Evolutionary conservation across 208 protist species (phyloP).

Genomic region (Trypanosoma scelopori): DNA sequence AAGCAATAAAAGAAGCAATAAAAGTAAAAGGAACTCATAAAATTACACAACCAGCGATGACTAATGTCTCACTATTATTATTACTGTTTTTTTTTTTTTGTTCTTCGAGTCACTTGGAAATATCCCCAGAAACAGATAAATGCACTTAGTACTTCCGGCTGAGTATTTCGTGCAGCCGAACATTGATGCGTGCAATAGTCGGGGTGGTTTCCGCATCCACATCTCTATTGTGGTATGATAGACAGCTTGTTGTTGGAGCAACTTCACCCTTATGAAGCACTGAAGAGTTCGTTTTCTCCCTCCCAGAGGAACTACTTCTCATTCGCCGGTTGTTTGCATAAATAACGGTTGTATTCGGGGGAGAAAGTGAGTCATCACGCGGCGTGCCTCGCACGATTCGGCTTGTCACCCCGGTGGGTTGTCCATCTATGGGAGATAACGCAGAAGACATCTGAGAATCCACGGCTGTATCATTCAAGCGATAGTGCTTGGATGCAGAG

Average conservation of each 20-base stretch:
- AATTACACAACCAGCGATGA: too few species aligned
- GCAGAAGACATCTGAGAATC: neutral
- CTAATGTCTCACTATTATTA: too few species aligned
- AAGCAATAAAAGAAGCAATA: too few species aligned
- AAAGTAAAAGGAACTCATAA: too few species aligned
- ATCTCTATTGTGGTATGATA: neutral
- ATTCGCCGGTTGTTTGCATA: neutral
- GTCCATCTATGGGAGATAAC: conserved; percentile 1
- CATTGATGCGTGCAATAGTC: conserved; percentile 18
- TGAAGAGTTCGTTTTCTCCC: neutral
- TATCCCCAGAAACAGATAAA: too few species aligned
- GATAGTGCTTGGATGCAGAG: neutral
- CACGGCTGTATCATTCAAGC: neutral
- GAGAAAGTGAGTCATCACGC: neutral
- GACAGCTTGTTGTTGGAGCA: neutral
- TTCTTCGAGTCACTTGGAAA: too few species aligned
- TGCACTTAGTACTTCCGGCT: conserved; percentile 7
- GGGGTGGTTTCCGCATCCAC: neutral
- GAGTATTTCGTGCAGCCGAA: conserved; percentile 25
- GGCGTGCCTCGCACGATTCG: neutral
- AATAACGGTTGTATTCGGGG: neutral
- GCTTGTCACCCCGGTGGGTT: conserved; percentile 7
- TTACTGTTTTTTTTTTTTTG: too few species aligned
- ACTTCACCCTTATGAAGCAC: neutral
- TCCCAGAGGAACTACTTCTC: neutral